Conservation (phyloP, 768 basidiomycete species). For the Mycena polygramma region DNA sequence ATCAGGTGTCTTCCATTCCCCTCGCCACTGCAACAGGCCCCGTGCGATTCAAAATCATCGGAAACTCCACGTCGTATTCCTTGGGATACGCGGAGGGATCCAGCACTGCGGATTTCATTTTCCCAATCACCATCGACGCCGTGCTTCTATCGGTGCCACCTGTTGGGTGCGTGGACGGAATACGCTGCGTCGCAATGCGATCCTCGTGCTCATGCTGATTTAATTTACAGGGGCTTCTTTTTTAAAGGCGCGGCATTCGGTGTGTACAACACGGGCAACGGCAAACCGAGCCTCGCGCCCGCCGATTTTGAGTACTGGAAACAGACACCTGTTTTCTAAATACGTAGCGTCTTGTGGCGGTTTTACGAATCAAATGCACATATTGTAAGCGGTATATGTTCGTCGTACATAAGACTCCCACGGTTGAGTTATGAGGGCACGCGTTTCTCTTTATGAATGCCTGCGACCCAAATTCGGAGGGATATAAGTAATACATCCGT, state of each 20-base stretch:
- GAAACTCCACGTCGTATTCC: slow-evolving; percentile 46
- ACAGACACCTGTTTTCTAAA: slow-evolving; percentile 41
- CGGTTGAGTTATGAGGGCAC: too few relatives aligned
- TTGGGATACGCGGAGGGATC: slow-evolving; percentile 52
- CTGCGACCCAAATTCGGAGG: too few relatives aligned
- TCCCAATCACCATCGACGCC: slow-evolving; percentile 48
- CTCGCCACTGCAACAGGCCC: slow-evolving; percentile 40
- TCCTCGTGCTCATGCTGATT: background rate
- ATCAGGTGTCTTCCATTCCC: slow-evolving; percentile 38
- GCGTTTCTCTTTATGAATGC: too few relatives aligned
- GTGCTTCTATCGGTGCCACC: slow-evolving; percentile 49
- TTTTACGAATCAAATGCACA: too few relatives aligned
- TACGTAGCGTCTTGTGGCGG: too few relatives aligned
- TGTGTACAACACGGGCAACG: slow-evolving; percentile 55
- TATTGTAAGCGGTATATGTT: too few relatives aligned
- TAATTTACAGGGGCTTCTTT: slow-evolving; percentile 48
- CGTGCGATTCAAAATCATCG: slow-evolving; percentile 48
- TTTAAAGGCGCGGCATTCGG: slow-evolving; percentile 56
- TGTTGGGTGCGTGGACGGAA: slow-evolving; percentile 45
- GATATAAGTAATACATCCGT: too few relatives aligned
- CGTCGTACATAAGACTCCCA: too few relatives aligned
- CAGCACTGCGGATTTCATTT: slow-evolving; percentile 38
- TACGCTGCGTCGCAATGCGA: background rate
- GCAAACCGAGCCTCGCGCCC: slow-evolving; percentile 49
- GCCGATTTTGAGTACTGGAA: slow-evolving; percentile 56